These are phyloP conservation scores for Colletotrichum cuscutae DNA, from an alignment of 2,329 filamentous ascomycete genomes.

Conservation along the genomic window DNA sequence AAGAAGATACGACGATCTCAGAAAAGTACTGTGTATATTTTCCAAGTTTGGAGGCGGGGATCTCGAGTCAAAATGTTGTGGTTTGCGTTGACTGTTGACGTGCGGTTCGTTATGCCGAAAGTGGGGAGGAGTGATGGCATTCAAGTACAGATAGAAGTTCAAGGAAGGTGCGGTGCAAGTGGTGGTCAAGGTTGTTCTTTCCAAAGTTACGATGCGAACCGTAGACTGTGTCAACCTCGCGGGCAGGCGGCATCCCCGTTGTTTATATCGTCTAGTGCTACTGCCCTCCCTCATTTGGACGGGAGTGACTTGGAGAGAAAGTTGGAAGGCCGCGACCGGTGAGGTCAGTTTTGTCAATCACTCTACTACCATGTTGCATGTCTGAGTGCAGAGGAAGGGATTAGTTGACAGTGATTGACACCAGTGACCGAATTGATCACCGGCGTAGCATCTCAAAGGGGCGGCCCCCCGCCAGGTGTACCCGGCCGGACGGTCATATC, in stretches of 20 bases:
- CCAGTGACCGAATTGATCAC: not conserved
- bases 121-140: constrained; percentile 24
- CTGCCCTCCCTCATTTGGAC: not conserved
- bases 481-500: constrained; percentile 26
- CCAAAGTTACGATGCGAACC: not conserved
- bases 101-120: constrained; percentile 15
- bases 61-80: not conserved
- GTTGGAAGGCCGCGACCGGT: not conserved
- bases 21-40: not conserved
- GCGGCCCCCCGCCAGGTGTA: constrained; percentile 16
- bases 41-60: not conserved
- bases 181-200: not conserved
- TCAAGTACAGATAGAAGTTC: not conserved
- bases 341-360: not conserved
- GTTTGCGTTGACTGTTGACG: constrained; percentile 18
- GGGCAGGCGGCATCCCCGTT: constrained; percentile 12
- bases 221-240: not conserved
- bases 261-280: constrained; percentile 27
- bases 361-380: not conserved
- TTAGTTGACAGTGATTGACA: not conserved
- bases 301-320: too few relatives aligned
- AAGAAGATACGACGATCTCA: not conserved
- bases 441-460: not conserved
- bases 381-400: too few relatives aligned
- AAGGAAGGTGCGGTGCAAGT: not conserved